These are phyloP conservation scores for Vaccinium corymbosum DNA, from an alignment of 148 eudicot species.

Conservation along the genomic window DNA sequence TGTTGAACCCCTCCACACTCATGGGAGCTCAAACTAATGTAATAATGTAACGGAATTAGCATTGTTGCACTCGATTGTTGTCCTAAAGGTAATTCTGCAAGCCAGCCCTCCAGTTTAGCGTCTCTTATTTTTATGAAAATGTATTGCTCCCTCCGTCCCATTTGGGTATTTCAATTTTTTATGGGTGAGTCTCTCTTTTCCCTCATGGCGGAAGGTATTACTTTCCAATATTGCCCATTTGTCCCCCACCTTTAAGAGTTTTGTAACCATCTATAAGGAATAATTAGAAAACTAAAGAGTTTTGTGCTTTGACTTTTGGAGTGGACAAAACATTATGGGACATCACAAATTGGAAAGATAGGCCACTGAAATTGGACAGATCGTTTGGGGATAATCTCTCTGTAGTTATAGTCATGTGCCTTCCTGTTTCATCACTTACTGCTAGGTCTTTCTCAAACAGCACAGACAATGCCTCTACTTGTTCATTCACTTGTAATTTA, in stretches of 20 bases:
- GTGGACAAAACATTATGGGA: background rate
- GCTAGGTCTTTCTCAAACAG: background rate
- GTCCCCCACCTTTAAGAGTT: background rate
- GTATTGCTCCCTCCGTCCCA: background rate
- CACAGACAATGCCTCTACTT: background rate
- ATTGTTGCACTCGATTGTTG: background rate
- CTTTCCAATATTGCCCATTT: background rate
- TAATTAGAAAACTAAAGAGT: background rate
- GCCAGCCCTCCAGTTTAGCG: background rate
- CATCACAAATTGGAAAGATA: background rate
- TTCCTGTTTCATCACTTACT: background rate
- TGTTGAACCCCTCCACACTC: background rate
- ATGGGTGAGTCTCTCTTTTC: background rate
- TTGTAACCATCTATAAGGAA: background rate
- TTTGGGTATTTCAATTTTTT: background rate
- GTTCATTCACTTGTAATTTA: background rate
- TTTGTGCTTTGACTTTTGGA: background rate
- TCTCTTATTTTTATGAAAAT: background rate
- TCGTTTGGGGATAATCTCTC: background rate
- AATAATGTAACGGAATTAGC: background rate
- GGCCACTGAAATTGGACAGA: background rate
- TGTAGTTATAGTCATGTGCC: background rate
- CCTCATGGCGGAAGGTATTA: background rate
- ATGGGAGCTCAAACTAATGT: background rate
- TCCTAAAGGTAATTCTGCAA: background rate